Evolutionary conservation across 305 asterid species (phyloP), one percentile per base, ranked within the genome.

Genomic region (Fraxinus xanthoxyloides): DNA sequence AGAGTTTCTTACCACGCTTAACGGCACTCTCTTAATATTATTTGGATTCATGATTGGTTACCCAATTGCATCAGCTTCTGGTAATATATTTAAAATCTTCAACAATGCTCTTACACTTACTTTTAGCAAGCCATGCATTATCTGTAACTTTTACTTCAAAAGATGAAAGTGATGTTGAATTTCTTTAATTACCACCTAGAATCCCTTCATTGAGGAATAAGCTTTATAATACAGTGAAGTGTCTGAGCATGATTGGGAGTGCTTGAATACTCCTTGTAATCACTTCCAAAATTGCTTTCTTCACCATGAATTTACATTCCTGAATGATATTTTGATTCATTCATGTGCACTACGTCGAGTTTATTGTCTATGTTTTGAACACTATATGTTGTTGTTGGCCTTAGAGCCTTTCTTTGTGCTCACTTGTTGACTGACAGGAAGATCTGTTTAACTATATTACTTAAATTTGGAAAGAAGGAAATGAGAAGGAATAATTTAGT

Each of bases 1-100:
- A 23, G 90, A 87, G 87, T 88, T 85, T 78, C 90, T 95, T 74
- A 89, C 97, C 48, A 81, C 94, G 35, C 88, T 93, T 80, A 92
- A 92, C 75, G 92, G 91, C 85, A 72, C 92, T 81, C 87, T 95
- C 73, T 90, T 90, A 91, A 85, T 94, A 88, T 78, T 94, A 83
- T 88, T 95, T 86, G 98, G 99, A 12, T 91, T 94, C 70, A 35
- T 92, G 81, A 81, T 95, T 48, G 99, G 98, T 81, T 88, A 87
- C 80, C 99, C 99, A 79, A 90, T 95, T 84, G 97, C 97, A 78
- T 92, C 93, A 54, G 97, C 99, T 48, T 93, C 99, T 75, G 98
- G 99, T 95, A 89, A 91, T 79, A 63, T 77, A 74, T 85, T 81
- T 85, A 51, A 19, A 79, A 72, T 76, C 77, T 76, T 77, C 65